Percentiles rank a stretch among this genome's conserved stretches.
Evolutionary conservation across 192 early-diverging fungal species (phyloP).

Genomic region (Coemansia sp.): DNA sequence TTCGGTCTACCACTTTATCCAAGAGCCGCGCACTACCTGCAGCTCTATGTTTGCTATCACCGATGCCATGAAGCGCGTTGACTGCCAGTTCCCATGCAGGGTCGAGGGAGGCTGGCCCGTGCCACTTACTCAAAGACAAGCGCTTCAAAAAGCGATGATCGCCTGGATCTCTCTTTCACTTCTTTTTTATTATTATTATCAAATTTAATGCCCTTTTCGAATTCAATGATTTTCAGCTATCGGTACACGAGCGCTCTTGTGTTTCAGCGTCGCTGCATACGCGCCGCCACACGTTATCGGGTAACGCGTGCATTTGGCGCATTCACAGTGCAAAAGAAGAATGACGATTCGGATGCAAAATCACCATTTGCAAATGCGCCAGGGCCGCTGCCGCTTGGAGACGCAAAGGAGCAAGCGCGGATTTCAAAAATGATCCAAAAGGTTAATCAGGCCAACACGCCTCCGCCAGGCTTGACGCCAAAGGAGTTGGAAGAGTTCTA

Average conservation of each 20-base stretch:
- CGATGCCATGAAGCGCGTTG: conserved; percentile 34
- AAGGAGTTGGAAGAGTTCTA: conserved; percentile 57
- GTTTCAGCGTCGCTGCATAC: not conserved
- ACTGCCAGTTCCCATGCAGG: conserved; percentile 17
- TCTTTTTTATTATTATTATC: conserved; percentile 8
- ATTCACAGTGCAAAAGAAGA: not conserved
- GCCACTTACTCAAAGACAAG: not conserved
- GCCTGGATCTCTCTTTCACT: not conserved
- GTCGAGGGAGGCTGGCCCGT: conserved; percentile 29
- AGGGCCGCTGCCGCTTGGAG: conserved; percentile 69
- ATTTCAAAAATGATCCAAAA: conserved; percentile 63
- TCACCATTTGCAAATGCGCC: conserved; percentile 47
- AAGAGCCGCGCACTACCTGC: conserved; percentile 36
- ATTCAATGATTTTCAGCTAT: not conserved
- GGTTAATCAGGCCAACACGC: conserved; percentile 47
- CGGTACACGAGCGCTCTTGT: not conserved
- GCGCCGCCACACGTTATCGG: not conserved
- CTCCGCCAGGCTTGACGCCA: conserved; percentile 35
- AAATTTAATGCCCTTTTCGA: not conserved
- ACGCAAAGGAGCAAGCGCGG: conserved; percentile 63
- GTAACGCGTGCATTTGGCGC: not conserved
- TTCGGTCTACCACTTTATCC: conserved; percentile 12
- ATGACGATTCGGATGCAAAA: conserved; percentile 5
- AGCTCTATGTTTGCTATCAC: conserved; percentile 18
- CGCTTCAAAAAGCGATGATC: not conserved